Evolutionary conservation across 148 eudicot genomes (phyloP), one percentile per base, ranked within the genome.

Genomic region (Polygonum maritimum): DNA sequence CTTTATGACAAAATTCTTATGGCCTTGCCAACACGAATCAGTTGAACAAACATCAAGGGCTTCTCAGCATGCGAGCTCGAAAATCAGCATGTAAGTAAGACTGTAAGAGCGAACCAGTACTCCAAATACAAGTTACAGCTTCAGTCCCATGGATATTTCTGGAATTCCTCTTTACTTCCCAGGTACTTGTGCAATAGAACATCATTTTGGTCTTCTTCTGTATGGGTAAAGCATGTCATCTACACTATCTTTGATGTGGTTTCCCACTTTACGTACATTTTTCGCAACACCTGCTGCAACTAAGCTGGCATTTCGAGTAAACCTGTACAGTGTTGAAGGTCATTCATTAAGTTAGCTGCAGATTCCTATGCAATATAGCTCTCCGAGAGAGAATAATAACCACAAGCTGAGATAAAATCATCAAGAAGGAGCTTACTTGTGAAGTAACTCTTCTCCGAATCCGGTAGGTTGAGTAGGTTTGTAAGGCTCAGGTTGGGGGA

Each of bases 201-300:
- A 2, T 87, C 85, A 90, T 86, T 94, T 94, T 26, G 98, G 92
- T 60, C 87, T 91, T 65, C 90, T 87, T 65, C 89, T 77, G 74
- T 90, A 83, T 1, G 94, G 91, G 78, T 84, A 92, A 35, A 94
- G 79, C 57, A 92, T 84, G 81, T 92, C 93, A 74, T 94, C 98
- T 0, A 94, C 74, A 44, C 86, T 86, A 52, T 87, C 89, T 86
- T 92, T 94, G 52, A 94, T 60, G 67, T 88, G 87, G 76, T 86
- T 88, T 52, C 97, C 96, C 31, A 87, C 97, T 82, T 75, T 90
- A n/a, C 87, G 81, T 84, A 90, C 49, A 82, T 94, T 92, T 86
- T 87, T 92, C 26, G 82, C 93, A 58, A 94, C 98, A 71, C 98
- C 97, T 75, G 86, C 83, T 22, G 94, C 98, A 75, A 94, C 97